Conservation (phyloP, 164 flowering plant genomes). For the Chimonanthus salicifolius region DNA sequence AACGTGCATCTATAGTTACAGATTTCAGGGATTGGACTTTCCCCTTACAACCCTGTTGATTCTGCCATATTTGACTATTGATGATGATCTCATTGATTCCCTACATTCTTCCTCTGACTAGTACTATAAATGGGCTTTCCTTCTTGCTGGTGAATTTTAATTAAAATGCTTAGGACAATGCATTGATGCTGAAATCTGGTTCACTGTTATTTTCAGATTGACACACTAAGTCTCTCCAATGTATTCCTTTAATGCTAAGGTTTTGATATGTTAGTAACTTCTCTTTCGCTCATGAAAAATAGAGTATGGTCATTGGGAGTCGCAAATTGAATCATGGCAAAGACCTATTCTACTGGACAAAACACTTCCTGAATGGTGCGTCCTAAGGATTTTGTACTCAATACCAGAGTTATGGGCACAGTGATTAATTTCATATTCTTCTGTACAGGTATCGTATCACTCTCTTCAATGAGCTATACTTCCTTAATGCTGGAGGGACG, state of each 20-base stretch:
- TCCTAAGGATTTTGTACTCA: neutral
- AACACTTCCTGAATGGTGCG: constrained; percentile 87
- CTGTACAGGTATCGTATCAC: constrained; percentile 71
- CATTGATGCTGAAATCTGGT: neutral
- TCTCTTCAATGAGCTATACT: constrained; percentile 91
- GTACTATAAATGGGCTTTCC: neutral
- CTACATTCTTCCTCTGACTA: neutral
- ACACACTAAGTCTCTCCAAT: neutral
- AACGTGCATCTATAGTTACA: no score
- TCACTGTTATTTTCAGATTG: neutral
- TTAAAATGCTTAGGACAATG: neutral
- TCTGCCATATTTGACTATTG: neutral
- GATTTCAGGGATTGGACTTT: no score
- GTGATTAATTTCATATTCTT: constrained; percentile 1
- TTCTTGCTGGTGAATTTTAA: neutral
- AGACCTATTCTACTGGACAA: constrained; percentile 75
- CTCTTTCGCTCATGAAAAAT: neutral
- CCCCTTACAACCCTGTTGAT: neutral
- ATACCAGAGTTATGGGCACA: neutral
- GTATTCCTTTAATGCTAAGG: neutral
- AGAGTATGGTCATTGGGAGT: constrained; percentile 80
- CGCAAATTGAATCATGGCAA: constrained; percentile 84
- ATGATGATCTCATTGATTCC: neutral
- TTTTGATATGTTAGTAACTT: neutral
- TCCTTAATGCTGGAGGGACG: constrained; percentile 84